Conservation (phyloP, 768 basidiomycete genomes). For the Lactarius hengduanensis region DNA sequence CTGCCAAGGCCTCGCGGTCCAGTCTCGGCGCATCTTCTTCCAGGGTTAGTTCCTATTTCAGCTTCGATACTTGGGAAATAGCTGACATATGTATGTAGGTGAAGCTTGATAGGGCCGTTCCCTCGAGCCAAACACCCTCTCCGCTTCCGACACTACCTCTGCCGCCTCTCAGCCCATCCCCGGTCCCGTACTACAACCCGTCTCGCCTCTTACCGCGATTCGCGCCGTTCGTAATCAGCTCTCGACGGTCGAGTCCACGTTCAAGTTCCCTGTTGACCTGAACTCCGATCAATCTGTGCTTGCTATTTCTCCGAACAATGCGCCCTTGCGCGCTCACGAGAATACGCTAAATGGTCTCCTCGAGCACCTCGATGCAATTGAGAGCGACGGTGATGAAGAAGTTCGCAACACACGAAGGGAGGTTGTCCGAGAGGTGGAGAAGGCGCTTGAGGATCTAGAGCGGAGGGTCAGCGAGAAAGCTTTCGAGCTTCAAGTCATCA, state of each 20-base stretch:
- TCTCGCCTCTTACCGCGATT: slow-evolving; percentile 17
- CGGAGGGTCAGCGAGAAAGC: slow-evolving; percentile 11
- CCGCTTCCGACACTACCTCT: background rate
- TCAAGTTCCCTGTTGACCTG: slow-evolving; percentile 16
- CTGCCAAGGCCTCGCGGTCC: slow-evolving; percentile 3
- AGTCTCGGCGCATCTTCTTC: slow-evolving; percentile 14
- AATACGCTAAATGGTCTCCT: slow-evolving; percentile 62
- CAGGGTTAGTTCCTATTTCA: background rate
- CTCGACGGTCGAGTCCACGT: slow-evolving; percentile 12
- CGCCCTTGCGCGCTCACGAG: slow-evolving; percentile 56
- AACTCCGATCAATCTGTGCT: slow-evolving; percentile 37
- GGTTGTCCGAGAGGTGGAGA: slow-evolving; percentile 59
- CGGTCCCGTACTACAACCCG: background rate
- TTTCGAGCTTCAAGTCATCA: background rate
- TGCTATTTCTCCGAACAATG: slow-evolving; percentile 60
- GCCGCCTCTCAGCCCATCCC: background rate
- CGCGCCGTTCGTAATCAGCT: slow-evolving; percentile 15
- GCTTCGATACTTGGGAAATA: background rate
- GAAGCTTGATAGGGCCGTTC: background rate
- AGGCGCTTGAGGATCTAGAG: slow-evolving; percentile 56
- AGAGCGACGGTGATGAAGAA: slow-evolving; percentile 56
- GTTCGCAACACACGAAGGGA: slow-evolving; percentile 53
- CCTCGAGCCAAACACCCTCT: background rate
- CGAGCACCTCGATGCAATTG: slow-evolving; percentile 62
- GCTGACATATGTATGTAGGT: slow-evolving; percentile 3